Evolutionary conservation across 208 protist genomes (phyloP), one percentile per base, ranked within the genome.

Genomic region (Eutreptiella sp.): DNA sequence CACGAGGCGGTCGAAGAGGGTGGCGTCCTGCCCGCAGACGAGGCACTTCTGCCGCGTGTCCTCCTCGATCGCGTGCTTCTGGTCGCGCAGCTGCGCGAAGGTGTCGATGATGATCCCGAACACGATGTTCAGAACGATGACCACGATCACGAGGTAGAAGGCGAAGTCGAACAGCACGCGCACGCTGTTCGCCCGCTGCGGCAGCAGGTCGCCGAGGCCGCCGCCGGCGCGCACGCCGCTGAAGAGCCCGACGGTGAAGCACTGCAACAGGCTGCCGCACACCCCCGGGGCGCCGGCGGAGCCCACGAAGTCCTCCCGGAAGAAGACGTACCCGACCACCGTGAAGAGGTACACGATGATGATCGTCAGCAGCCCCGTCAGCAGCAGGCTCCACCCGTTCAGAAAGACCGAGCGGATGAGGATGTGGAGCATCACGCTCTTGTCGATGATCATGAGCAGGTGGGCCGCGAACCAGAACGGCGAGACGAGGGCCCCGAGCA

Each of bases 51-150:
- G 78, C 36, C 62, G 29, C 3, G 72, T 72, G 38, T 72, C 62
- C 32, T 77, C 47, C n/a, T 66, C 45, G 4, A 36, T 67, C 43
- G 53, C 7, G 24, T 38, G 38, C 33, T 61, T 57, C 31, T 80
- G 57, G 28, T 71, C 59, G 63, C 74, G 61, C 2, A 73, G 38
- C 23, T 75, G 52, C 1, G 45, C 70, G 58, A 78, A 78, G 4
- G 73, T 76, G 29, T 78, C 73, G 38, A 86, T 77, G 47, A 86
- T 86, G 19, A 86, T 68, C 76, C 77, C 77, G 45, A 84, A 79
- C 38, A 86, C 72, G 46, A 84, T 73, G 48, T 86, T 79, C 11
- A 86, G 54, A 1, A 84, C 34, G 38, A 86, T 77, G 38, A 84
- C 65, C 34, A 83, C 77, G 7, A 86, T 53, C 16, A 84, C 1